A percentile compares a stretch with the other conserved stretches of the same genome.
phyloP scores from a whole-genome alignment of 495 filamentous ascomycete genomes.

The Penicillium canariense region DNA sequence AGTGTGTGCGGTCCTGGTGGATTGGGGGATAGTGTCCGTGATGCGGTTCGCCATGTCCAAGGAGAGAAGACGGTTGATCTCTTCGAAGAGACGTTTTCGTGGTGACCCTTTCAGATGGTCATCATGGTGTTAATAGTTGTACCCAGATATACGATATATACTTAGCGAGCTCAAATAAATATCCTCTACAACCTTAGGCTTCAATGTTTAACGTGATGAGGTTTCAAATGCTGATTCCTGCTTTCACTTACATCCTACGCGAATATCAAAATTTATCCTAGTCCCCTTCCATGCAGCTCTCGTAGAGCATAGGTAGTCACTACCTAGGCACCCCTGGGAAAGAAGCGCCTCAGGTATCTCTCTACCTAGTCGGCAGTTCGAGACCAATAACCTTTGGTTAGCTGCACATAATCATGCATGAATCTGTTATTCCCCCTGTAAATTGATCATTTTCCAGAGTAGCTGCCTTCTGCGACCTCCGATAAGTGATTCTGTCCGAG shows the following conservation, averaged over 20 bases:
- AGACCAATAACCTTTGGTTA: too few relatives aligned
- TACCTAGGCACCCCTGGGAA: too few relatives aligned
- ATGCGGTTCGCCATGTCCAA: conserved; percentile 36
- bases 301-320: too few relatives aligned
- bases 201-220: not conserved
- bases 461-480: too few relatives aligned
- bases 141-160: not conserved
- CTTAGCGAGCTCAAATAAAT: not conserved
- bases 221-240: not conserved
- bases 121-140: not conserved
- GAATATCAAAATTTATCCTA: too few relatives aligned
- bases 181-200: conserved; percentile 6
- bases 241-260: not conserved
- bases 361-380: too few relatives aligned
- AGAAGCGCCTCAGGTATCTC: too few relatives aligned
- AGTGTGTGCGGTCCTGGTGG: conserved; percentile 46
- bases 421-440: too few relatives aligned
- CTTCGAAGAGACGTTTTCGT: conserved; percentile 45
- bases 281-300: too few relatives aligned
- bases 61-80: conserved; percentile 39
- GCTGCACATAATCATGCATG: too few relatives aligned
- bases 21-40: conserved; percentile 44
- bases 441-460: too few relatives aligned
- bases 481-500: too few relatives aligned
- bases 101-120: conserved; percentile 25